phyloP scores from a whole-genome alignment of 495 filamentous ascomycete species.

The Lasiosphaeria miniovina region DNA sequence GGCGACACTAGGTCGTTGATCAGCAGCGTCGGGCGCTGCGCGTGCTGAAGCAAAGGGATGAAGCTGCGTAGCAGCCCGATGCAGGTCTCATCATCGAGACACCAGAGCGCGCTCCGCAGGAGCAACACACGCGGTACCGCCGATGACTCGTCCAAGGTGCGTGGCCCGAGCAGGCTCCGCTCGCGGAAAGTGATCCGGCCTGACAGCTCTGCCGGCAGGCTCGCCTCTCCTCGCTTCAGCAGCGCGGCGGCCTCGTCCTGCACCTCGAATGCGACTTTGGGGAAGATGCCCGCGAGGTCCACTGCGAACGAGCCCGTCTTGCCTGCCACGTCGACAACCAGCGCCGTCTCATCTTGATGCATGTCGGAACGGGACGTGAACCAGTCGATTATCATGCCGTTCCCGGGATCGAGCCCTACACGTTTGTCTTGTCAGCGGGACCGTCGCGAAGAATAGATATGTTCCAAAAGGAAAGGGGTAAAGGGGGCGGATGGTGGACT shows the following conservation, averaged over 20 bases:
- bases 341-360: neutral
- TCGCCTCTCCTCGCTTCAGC: neutral
- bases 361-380: neutral
- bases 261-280: neutral
- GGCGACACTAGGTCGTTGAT: slow-evolving; percentile 1
- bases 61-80: neutral
- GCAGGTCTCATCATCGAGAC: neutral
- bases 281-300: neutral
- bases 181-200: neutral
- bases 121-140: neutral
- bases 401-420: neutral
- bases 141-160: neutral
- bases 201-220: neutral
- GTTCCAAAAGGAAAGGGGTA: neutral
- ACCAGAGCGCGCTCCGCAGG: neutral
- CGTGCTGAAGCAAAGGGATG: neutral
- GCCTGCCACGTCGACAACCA: neutral
- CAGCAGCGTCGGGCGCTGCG: neutral
- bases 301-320: neutral
- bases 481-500: neutral
- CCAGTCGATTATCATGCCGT: neutral
- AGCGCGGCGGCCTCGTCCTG: neutral
- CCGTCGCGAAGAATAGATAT: neutral
- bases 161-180: neutral
- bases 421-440: neutral